Evolutionary conservation across 177 flowering plant species (phyloP).

Genomic region (Vitis hybrid): DNA sequence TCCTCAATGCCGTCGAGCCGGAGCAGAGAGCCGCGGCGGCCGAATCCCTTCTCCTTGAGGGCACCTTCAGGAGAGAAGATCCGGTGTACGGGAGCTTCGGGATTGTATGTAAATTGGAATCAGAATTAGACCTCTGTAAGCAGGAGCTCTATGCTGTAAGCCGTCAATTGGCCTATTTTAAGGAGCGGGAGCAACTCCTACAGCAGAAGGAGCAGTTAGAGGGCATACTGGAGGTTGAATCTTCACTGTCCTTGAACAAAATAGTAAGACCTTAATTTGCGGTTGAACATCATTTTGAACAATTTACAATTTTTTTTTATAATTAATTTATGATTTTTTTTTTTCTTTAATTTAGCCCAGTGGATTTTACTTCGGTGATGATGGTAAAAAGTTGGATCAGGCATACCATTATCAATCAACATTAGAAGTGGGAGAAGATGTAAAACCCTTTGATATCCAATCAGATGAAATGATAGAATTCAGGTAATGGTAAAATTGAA

Average conservation of each 20-base stretch:
- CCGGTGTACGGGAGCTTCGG: conserved; percentile 15
- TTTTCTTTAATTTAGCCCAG: not conserved
- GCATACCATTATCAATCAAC: conserved; percentile 10
- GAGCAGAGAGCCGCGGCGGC: conserved; percentile 1
- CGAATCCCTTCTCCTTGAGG: conserved; percentile 8
- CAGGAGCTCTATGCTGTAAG: not conserved
- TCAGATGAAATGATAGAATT: not conserved
- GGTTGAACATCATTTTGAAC: too few species aligned
- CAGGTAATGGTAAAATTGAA: not conserved
- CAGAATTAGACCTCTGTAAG: not conserved
- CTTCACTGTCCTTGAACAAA: not conserved
- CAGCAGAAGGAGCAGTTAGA: conserved; percentile 1
- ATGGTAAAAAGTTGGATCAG: not conserved
- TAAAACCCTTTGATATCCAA: conserved; percentile 6
- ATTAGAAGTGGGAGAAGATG: conserved; percentile 10
- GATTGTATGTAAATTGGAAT: not conserved
- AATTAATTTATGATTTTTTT: not conserved
- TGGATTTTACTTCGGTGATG: not conserved
- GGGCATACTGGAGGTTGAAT: not conserved
- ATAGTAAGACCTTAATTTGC: not conserved
- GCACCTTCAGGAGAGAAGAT: conserved; percentile 2
- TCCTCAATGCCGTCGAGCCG: conserved; percentile 7
- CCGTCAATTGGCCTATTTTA: not conserved
- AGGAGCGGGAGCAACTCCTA: not conserved
- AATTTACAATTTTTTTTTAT: too few species aligned